phyloP scores from a whole-genome alignment of 2,329 filamentous ascomycete genomes.

The Torrubiellomyces zombiae region DNA sequence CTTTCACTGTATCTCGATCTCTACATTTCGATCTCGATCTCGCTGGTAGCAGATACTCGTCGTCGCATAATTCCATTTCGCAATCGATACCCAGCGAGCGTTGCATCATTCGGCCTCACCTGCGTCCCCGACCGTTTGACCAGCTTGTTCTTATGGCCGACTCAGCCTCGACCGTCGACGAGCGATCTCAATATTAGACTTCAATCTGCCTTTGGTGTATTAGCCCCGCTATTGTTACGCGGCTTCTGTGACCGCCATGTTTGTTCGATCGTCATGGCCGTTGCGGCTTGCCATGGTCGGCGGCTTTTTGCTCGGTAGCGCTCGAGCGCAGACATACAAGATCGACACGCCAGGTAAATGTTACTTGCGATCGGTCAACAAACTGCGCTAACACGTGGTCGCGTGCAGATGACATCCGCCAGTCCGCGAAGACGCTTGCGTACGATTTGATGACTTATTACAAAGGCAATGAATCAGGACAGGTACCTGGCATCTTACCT shows the following conservation, averaged over 20 bases:
- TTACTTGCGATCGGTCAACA: neutral
- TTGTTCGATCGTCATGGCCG: constrained; percentile 1
- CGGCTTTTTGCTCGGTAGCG: constrained; percentile 3
- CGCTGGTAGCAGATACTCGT: too few species aligned
- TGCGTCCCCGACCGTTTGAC: too few species aligned
- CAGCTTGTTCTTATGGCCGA: too few species aligned
- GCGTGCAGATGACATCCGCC: constrained; percentile 25
- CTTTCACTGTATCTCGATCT: too few species aligned
- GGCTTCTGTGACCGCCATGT: constrained; percentile 1
- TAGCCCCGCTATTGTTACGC: neutral
- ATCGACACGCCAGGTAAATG: constrained; percentile 15
- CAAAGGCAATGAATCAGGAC: constrained; percentile 31
- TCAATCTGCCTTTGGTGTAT: neutral
- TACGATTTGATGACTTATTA: constrained; percentile 35
- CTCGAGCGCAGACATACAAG: constrained; percentile 12
- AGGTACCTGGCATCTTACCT: constrained; percentile 38
- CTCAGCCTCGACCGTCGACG: too few species aligned
- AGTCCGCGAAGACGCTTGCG: constrained; percentile 28
- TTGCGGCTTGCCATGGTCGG: constrained; percentile 3
- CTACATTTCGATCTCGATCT: too few species aligned
- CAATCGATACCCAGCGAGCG: too few species aligned
- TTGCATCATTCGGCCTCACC: too few species aligned
- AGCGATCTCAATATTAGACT: neutral
- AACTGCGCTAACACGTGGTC: neutral
- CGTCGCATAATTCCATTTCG: too few species aligned